Evolutionary conservation across 176 grass and related monocot species (phyloP).

Genomic region (Zoysia japonica): DNA sequence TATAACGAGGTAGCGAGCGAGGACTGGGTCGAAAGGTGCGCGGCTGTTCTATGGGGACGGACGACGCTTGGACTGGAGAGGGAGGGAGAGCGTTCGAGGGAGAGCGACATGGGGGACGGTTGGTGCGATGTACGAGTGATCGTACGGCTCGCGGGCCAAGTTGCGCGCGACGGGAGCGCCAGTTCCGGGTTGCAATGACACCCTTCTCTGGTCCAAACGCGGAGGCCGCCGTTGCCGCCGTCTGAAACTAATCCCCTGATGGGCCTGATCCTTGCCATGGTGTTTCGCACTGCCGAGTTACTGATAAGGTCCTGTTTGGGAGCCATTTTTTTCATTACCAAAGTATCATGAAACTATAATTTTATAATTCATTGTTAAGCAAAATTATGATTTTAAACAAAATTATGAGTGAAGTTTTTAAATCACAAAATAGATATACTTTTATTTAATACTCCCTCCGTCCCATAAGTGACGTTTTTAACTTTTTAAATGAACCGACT

Average conservation of each 20-base stretch:
- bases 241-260: no score
- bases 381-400: no score
- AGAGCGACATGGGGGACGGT: constrained; percentile 4
- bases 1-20: constrained; percentile 13
- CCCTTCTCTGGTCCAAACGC: not conserved
- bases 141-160: constrained; percentile 25
- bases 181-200: not conserved
- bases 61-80: constrained; percentile 10
- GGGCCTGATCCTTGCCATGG: no score
- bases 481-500: no score
- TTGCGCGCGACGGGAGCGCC: not conserved
- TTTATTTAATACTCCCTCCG: no score
- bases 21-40: constrained; percentile 38
- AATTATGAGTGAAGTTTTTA: no score
- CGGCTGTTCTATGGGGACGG: constrained; percentile 41
- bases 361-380: no score
- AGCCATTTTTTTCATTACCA: no score
- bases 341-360: no score
- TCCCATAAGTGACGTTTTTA: no score
- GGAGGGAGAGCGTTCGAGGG: not conserved
- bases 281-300: not conserved
- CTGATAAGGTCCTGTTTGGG: not conserved
- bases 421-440: no score
- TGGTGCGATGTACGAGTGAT: constrained; percentile 32
- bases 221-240: not conserved